phyloP scores from a whole-genome alignment of 345 rosid species.

The Eucalyptus guilfoylei region DNA sequence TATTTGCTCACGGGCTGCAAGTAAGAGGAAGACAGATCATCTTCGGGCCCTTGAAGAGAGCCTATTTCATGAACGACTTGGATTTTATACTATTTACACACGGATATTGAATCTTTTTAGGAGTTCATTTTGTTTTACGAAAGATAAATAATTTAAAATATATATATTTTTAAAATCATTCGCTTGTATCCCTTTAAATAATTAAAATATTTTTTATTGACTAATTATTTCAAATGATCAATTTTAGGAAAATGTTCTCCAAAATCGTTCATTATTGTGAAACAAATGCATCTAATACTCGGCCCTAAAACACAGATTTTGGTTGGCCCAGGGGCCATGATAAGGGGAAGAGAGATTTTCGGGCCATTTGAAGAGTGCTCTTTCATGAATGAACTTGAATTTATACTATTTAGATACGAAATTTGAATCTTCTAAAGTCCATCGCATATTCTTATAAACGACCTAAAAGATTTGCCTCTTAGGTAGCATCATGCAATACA shows the following conservation, averaged over 20 bases:
- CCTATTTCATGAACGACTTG: not conserved
- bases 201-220: too few species aligned
- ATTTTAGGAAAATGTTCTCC: not conserved
- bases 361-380: not conserved
- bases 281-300: too few species aligned
- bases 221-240: too few species aligned
- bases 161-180: too few species aligned
- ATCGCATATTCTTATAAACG: not conserved
- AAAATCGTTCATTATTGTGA: too few species aligned
- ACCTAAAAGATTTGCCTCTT: not conserved
- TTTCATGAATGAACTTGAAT: not conserved
- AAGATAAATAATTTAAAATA: not conserved
- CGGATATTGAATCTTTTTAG: not conserved
- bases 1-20: not conserved
- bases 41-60: not conserved
- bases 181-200: too few species aligned
- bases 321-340: not conserved
- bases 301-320: fast-evolving
- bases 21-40: not conserved
- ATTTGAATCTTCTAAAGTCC: not conserved
- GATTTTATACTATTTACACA: not conserved
- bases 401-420: not conserved
- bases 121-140: not conserved
- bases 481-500: not conserved
- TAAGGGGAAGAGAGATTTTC: not conserved